Evolutionary conservation across 2,329 filamentous ascomycete species (phyloP).

Genomic region (Sporothrix globosa): DNA sequence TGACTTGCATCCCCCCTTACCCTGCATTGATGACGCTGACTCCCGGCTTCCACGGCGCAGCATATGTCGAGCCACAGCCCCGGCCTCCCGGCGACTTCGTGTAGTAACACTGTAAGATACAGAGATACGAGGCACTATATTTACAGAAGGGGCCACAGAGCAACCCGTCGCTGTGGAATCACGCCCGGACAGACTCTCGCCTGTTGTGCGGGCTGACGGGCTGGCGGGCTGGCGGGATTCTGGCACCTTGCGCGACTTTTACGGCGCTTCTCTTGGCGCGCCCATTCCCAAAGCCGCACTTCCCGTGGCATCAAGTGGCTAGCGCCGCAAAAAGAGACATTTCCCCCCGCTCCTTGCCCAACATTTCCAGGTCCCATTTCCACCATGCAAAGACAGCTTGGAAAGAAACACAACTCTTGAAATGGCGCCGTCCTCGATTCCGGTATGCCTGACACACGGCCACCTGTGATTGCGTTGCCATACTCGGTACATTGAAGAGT

Average conservation of each 20-base stretch:
- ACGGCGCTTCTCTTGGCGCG: slow-evolving; percentile 17
- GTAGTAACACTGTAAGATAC: not conserved
- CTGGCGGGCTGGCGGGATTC: slow-evolving; percentile 1
- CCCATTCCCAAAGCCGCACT: slow-evolving; percentile 3
- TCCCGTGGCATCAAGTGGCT: not conserved
- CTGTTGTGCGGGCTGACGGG: not conserved
- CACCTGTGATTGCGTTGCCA: not conserved
- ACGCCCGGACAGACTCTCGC: not conserved
- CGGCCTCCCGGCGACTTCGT: not conserved
- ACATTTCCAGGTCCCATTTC: not conserved
- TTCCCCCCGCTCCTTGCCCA: not conserved
- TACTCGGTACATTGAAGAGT: not conserved
- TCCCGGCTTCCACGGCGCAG: slow-evolving; percentile 19
- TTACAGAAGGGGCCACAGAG: slow-evolving; percentile 4
- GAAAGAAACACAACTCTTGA: not conserved
- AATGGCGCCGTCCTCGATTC: slow-evolving; percentile 25
- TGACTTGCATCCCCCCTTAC: not conserved
- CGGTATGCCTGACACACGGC: slow-evolving; percentile 12
- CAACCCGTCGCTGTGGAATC: slow-evolving; percentile 13
- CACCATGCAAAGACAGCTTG: not conserved
- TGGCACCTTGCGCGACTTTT: slow-evolving; percentile 16
- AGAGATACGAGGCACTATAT: not conserved
- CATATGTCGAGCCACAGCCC: slow-evolving; percentile 22
- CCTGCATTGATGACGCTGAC: not conserved
- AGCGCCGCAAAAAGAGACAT: slow-evolving; percentile 11